Evolutionary conservation across 2,329 filamentous ascomycete species (phyloP).

Genomic region (Scedosporium boydii): DNA sequence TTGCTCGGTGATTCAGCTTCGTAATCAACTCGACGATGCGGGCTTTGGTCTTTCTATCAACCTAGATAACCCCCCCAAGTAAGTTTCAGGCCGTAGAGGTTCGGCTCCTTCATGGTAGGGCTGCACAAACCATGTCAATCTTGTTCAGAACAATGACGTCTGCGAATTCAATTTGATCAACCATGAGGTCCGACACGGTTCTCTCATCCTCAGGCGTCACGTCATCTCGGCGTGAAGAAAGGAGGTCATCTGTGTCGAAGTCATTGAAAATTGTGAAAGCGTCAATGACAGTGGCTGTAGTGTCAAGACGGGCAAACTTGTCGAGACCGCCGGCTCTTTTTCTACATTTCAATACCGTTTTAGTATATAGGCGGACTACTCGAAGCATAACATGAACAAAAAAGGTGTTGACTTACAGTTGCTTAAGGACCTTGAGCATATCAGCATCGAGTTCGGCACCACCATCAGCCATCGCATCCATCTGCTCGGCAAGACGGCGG

Average conservation of each 20-base stretch:
- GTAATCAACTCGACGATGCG: slow-evolving; percentile 44
- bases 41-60: slow-evolving; percentile 28
- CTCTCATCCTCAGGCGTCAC: slow-evolving; percentile 59
- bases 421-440: slow-evolving; percentile 24
- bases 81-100: too few species aligned
- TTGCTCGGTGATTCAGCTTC: slow-evolving; percentile 57
- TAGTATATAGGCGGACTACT: background rate
- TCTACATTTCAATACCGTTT: slow-evolving; percentile 13
- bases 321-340: slow-evolving; percentile 54
- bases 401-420: slow-evolving; percentile 20
- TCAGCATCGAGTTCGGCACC: slow-evolving; percentile 22
- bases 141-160: slow-evolving; percentile 67
- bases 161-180: slow-evolving; percentile 70
- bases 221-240: slow-evolving; percentile 54
- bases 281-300: slow-evolving; percentile 63
- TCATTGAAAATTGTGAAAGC: slow-evolving; percentile 64
- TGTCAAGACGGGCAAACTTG: slow-evolving; percentile 57
- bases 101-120: background rate
- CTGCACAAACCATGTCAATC: slow-evolving; percentile 43
- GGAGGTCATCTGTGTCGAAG: slow-evolving; percentile 60
- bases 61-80: slow-evolving; percentile 13
- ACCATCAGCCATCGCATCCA: slow-evolving; percentile 24
- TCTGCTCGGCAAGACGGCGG: slow-evolving; percentile 39
- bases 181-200: slow-evolving; percentile 66
- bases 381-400: slow-evolving; percentile 7